Conservation (phyloP, 768 basidiomycete species). For the Serendipita sp. region DNA sequence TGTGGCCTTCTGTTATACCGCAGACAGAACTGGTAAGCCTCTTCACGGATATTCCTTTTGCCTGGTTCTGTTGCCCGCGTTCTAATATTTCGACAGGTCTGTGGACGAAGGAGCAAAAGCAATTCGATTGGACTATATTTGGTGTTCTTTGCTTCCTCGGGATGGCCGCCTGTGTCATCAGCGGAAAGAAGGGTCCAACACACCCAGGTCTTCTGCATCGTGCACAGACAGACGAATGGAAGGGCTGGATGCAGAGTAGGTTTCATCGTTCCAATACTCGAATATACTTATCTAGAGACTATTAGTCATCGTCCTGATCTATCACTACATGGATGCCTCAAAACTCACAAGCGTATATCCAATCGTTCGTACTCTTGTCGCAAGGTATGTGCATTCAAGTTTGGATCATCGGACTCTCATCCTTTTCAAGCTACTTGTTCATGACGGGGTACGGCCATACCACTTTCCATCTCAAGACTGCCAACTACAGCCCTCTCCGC, state of each 20-base stretch:
- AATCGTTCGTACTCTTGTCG: conserved; percentile 73
- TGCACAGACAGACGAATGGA: conserved; percentile 94
- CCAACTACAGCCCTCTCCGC: conserved; percentile 66
- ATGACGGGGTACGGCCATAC: conserved; percentile 91
- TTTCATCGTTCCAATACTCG: background rate
- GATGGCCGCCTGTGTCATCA: conserved; percentile 43
- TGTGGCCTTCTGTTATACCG: conserved; percentile 52
- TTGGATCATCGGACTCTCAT: background rate
- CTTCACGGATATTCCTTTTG: too few relatives aligned
- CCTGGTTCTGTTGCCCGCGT: background rate
- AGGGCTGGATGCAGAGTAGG: conserved; percentile 95
- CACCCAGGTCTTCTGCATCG: conserved; percentile 81
- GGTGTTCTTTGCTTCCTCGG: conserved; percentile 36
- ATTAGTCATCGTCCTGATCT: conserved; percentile 74
- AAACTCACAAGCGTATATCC: conserved; percentile 89
- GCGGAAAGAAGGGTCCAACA: conserved; percentile 55
- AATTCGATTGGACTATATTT: conserved; percentile 57
- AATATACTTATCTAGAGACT: background rate
- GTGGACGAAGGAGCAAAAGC: conserved; percentile 84
- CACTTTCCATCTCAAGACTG: conserved; percentile 77
- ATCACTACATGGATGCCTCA: conserved; percentile 83
- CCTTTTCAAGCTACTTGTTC: conserved; percentile 26
- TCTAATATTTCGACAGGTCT: conserved; percentile 18
- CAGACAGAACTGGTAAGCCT: conserved; percentile 53
- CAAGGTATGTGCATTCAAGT: conserved; percentile 43